Conservation (phyloP, 179 eudicot genomes). For the Carnegiea gigantea region DNA sequence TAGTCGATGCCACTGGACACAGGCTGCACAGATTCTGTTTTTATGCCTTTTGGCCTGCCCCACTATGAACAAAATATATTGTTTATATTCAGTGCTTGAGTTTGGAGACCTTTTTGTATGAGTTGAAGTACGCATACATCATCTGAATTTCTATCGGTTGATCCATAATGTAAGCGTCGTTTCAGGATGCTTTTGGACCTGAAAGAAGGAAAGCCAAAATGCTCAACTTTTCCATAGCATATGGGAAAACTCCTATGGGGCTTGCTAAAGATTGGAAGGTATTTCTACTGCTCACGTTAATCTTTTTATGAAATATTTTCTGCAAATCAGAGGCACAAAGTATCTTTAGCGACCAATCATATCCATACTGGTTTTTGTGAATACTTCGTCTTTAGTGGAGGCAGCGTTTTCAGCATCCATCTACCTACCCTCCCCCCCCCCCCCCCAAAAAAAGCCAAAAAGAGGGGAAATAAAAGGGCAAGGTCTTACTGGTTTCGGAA, state of each 20-base stretch:
- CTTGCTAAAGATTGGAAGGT: slow-evolving; percentile 99
- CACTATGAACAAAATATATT: background rate
- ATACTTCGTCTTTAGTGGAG: no score
- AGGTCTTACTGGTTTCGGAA: slow-evolving; percentile 1
- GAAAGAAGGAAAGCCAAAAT: slow-evolving; percentile 99
- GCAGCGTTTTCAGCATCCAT: no score
- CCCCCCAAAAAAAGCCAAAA: background rate
- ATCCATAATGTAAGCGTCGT: background rate
- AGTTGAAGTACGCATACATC: background rate
- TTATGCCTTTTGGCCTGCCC: background rate
- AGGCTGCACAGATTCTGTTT: background rate
- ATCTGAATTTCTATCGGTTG: background rate
- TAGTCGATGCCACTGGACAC: no score
- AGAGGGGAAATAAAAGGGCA: background rate
- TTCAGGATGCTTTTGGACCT: slow-evolving; percentile 89
- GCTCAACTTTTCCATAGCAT: slow-evolving; percentile 98
- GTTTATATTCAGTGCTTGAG: background rate
- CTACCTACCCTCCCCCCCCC: background rate
- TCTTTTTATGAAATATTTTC: background rate
- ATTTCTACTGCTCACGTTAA: slow-evolving; percentile 15
- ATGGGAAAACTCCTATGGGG: slow-evolving; percentile 88
- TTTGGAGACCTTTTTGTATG: background rate
- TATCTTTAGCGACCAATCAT: no score
- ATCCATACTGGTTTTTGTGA: no score
- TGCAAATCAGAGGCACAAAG: background rate